Evolutionary conservation across 2,329 filamentous ascomycete species (phyloP), one percentile per base, ranked within the genome.

Genomic region (Didymella glomerata): DNA sequence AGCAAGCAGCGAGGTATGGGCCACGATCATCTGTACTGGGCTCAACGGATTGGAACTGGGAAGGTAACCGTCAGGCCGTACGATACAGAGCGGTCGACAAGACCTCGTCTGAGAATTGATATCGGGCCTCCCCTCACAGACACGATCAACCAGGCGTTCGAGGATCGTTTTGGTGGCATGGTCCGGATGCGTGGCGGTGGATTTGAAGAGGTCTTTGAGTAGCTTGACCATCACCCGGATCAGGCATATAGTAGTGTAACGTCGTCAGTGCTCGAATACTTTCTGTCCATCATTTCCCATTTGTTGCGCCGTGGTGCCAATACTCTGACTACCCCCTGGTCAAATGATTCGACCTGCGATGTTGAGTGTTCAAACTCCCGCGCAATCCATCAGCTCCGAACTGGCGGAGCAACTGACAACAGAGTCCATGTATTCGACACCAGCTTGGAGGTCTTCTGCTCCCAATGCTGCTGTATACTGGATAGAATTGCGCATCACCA

Each of bases 1-100:
- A 53, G 50, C 2, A 2, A 54, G 10, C 40, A 24, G 10, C 60
- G 54, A 2, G 40, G 27, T 4, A 3, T 30, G 1, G 25, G 22
- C 1, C 9, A 44, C 6, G 66, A 67, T 42, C 7, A 24, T 9
- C 10, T 67, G 25, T 72, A 71, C 53, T 72, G 70, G 70, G 48
- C 48, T 40, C 68, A 71, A 41, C 45, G 61, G 8, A 10, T 62
- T 14, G 20, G 14, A 4, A 68, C 61, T 13, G 36, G 30, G 13
- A n/a, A n/a, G 16, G 22, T 38, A 3, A 2, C 38, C 2, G 2
- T 27, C 1, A 57, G 42, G 11, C 18, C 48, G 25, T 57, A 57
- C 44, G 27, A 34, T 4, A 11, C 48, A 10, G 14, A 14, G 28
- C 30, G 8, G 18, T 10, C 9, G 4, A 13, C 13, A 3, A 30